Percentiles rank a stretch among this genome's conserved stretches.
Conservation (phyloP, 352 stramenopile genomes). For the Pythium grandisporangium region DNA sequence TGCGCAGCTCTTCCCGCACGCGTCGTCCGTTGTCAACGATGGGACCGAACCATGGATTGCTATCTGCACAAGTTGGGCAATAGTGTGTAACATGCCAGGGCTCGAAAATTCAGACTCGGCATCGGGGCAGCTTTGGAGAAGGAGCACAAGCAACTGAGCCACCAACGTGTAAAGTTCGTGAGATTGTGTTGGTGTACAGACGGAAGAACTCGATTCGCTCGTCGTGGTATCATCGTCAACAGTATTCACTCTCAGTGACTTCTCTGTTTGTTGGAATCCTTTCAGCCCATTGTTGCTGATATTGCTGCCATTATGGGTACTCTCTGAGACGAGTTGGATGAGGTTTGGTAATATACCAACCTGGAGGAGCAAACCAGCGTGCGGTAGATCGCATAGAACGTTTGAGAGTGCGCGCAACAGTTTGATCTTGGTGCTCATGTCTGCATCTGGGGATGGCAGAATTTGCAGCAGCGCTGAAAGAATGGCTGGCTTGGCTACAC, state of each 20-base stretch:
- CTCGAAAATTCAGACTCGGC: constrained; percentile 21
- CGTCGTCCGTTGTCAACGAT: constrained; percentile 11
- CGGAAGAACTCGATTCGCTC: constrained; percentile 5
- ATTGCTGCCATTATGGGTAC: too few species aligned
- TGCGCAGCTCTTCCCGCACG: constrained; percentile 32
- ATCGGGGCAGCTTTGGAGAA: constrained; percentile 22
- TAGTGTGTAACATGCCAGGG: constrained; percentile 10
- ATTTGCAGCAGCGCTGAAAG: constrained; percentile 35
- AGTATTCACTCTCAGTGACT: too few species aligned
- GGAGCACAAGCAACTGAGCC: constrained; percentile 18
- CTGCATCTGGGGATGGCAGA: constrained; percentile 12
- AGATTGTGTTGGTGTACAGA: too few species aligned
- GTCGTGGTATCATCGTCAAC: neutral
- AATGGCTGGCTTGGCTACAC: constrained; percentile 29
- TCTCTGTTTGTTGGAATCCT: too few species aligned
- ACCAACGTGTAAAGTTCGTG: constrained; percentile 2
- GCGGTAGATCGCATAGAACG: constrained; percentile 26
- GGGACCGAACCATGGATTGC: too few species aligned
- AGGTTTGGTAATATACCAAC: constrained; percentile 15
- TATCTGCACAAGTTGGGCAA: constrained; percentile 11
- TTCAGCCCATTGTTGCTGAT: too few species aligned
- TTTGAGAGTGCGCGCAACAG: constrained; percentile 44
- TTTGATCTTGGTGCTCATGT: constrained; percentile 19
- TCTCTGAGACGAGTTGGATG: constrained; percentile 16
- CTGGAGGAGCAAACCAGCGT: constrained; percentile 15